Evolutionary conservation across 306 rosid genomes (phyloP).

Genomic region (Trifolium fragiferum): DNA sequence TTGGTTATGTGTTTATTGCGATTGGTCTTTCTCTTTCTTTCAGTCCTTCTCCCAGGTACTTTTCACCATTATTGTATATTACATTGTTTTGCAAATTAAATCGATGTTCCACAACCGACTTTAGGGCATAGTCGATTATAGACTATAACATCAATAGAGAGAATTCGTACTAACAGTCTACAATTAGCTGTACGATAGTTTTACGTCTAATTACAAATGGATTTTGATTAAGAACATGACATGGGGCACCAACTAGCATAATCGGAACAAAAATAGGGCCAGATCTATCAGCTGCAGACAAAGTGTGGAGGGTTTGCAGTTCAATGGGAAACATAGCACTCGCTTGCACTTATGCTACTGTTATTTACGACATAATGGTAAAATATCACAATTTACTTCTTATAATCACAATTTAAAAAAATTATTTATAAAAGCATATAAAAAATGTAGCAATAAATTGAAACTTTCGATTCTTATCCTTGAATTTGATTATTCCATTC

Average conservation of each 20-base stretch:
- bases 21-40: conserved; percentile 61
- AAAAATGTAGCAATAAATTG: conserved; percentile 8
- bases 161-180: neutral
- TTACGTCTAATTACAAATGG: neutral
- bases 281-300: conserved; percentile 51
- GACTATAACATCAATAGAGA: neutral
- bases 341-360: conserved; percentile 63
- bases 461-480: conserved; percentile 5
- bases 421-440: neutral
- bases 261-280: conserved; percentile 45
- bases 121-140: neutral
- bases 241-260: conserved; percentile 50
- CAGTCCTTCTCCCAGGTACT: conserved; percentile 47
- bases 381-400: neutral
- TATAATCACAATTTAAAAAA: neutral
- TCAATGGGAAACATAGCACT: conserved; percentile 74
- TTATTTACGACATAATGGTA: conserved; percentile 63
- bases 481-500: conserved; percentile 2
- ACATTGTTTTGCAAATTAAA: neutral
- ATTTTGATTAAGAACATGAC: conserved; percentile 45
- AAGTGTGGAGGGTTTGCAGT: conserved; percentile 60
- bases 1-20: conserved; percentile 62
- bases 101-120: neutral
- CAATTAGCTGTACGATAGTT: neutral
- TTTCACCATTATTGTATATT: neutral